A percentile compares a stretch with the other conserved stretches of the same genome.
phyloP scores from a whole-genome alignment of 768 basidiomycete species.

The Tricholoma saponaceum region DNA sequence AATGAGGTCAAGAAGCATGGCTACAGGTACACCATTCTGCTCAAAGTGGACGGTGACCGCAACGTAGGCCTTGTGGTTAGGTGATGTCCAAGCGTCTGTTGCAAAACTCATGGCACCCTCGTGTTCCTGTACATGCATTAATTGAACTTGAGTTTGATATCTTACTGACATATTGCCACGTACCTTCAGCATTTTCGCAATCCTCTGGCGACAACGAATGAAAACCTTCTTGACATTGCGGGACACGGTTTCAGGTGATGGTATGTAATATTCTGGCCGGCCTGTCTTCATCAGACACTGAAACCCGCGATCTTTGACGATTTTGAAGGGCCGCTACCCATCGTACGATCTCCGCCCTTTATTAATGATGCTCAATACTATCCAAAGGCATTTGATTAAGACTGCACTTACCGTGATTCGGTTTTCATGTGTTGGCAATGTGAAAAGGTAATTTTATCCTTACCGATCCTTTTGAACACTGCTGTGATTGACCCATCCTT shows the following conservation, averaged over 20 bases:
- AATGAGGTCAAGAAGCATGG: slow-evolving; percentile 29
- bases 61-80: no score
- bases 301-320: slow-evolving; percentile 26
- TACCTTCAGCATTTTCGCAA: slow-evolving; percentile 26
- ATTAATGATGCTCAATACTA: no score
- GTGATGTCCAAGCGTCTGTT: no score
- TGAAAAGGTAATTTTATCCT: no score
- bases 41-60: slow-evolving; percentile 27
- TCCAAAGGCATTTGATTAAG: no score
- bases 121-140: slow-evolving; percentile 21
- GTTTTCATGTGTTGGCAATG: no score
- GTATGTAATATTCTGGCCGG: slow-evolving; percentile 22
- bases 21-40: slow-evolving; percentile 16
- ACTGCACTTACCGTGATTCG: slow-evolving; percentile 16
- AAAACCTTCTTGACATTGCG: slow-evolving; percentile 26
- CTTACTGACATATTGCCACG: background rate
- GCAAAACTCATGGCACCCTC: slow-evolving; percentile 26
- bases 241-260: slow-evolving; percentile 13
- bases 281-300: slow-evolving; percentile 26
- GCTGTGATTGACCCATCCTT: slow-evolving; percentile 14
- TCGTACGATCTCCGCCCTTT: slow-evolving; percentile 25
- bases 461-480: background rate
- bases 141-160: no score
- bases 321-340: slow-evolving; percentile 22
- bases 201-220: slow-evolving; percentile 4